Evolutionary conservation across 202 grass and related monocot genomes (phyloP).

Genomic region (Setaria viridis): DNA sequence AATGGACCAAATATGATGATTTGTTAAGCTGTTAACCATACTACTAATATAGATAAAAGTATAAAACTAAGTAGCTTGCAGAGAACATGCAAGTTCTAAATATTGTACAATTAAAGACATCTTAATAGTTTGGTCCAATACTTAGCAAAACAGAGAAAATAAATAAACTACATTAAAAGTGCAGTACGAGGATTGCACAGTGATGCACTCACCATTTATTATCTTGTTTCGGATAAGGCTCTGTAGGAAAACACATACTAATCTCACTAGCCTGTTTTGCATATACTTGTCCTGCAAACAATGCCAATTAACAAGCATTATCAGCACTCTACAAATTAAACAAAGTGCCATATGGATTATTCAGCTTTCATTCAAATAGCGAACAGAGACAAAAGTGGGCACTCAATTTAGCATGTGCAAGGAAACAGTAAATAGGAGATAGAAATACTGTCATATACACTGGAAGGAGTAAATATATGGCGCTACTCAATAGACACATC

Average conservation of each 20-base stretch:
- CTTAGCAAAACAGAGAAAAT: constrained; percentile 15
- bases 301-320: constrained; percentile 34
- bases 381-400: constrained; percentile 9
- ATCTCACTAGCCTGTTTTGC: constrained; percentile 97
- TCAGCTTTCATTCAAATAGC: neutral
- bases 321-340: constrained; percentile 26
- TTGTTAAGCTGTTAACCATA: neutral
- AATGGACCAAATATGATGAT: neutral
- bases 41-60: neutral
- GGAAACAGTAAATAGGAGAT: neutral
- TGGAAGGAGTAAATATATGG: neutral
- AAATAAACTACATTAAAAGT: constrained; percentile 16
- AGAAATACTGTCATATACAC: neutral
- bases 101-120: constrained; percentile 2
- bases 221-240: constrained; percentile 98
- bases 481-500: constrained; percentile 20
- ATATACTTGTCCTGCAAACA: constrained; percentile 93
- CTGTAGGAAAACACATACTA: constrained; percentile 98
- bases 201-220: constrained; percentile 83
- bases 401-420: constrained; percentile 22
- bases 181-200: constrained; percentile 16
- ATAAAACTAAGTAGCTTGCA: constrained; percentile 24
- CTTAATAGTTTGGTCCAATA: neutral
- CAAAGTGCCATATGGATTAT: constrained; percentile 8
- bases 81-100: constrained; percentile 31